Conservation (phyloP, 768 basidiomycete species). For the Symmetrospora coprosmae region DNA sequence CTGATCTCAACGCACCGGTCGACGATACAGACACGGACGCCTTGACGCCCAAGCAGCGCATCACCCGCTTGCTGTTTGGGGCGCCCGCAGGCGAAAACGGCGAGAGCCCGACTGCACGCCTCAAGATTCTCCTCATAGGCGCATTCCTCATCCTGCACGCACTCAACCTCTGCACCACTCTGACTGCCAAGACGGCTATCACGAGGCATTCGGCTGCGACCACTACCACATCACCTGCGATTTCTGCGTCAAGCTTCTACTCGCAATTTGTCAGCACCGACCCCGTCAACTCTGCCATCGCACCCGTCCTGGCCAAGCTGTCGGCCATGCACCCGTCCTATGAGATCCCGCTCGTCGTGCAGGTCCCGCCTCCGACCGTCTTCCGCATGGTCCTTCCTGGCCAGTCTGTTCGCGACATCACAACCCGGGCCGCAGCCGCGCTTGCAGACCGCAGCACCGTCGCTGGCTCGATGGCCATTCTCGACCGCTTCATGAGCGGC, state of each 20-base stretch:
- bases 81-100: slow-evolving; percentile 30
- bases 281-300: slow-evolving; percentile 50
- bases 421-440: background rate
- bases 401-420: background rate
- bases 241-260: background rate
- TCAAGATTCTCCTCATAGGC: slow-evolving; percentile 80
- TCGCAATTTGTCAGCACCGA: slow-evolving; percentile 48
- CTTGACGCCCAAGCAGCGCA: slow-evolving; percentile 24
- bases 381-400: slow-evolving; percentile 43
- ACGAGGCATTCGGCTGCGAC: slow-evolving; percentile 41
- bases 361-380: slow-evolving; percentile 50
- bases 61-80: slow-evolving; percentile 27
- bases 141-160: slow-evolving; percentile 83
- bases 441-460: slow-evolving; percentile 34
- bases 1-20: slow-evolving; percentile 9
- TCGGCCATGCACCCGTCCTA: slow-evolving; percentile 38
- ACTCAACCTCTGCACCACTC: slow-evolving; percentile 79
- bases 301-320: slow-evolving; percentile 48
- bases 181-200: slow-evolving; percentile 55
- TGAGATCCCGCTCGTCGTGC: slow-evolving; percentile 45
- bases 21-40: slow-evolving; percentile 12
- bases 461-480: slow-evolving; percentile 28
- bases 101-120: slow-evolving; percentile 57
- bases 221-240: slow-evolving; percentile 18
- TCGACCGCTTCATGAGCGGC: slow-evolving; percentile 74